Evolutionary conservation across 2,329 filamentous ascomycete species (phyloP).

Genomic region (Penicillium vulpinum): DNA sequence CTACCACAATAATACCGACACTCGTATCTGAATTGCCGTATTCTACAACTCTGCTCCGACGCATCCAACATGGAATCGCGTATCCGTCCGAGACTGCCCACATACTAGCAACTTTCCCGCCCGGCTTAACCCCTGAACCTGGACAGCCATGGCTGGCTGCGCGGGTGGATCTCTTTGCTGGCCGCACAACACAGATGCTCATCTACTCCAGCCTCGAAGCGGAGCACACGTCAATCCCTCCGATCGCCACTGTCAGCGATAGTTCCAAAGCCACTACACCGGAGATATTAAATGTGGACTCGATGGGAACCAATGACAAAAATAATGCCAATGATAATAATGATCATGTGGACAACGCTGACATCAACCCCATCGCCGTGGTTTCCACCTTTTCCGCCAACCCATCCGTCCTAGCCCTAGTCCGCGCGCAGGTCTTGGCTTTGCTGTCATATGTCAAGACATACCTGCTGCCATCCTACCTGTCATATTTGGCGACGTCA

Average conservation of each 20-base stretch:
- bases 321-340: neutral
- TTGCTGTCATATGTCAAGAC: conserved; percentile 30
- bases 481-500: conserved; percentile 16
- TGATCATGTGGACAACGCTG: neutral
- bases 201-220: conserved; percentile 45
- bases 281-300: conserved; percentile 6
- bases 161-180: conserved; percentile 41
- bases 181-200: conserved; percentile 45
- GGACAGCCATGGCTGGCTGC: conserved; percentile 42
- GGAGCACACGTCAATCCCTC: conserved; percentile 20
- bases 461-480: conserved; percentile 29
- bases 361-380: neutral
- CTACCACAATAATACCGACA: conserved; percentile 23
- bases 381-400: conserved; percentile 17
- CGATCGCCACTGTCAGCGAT: conserved; percentile 16
- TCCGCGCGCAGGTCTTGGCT: conserved; percentile 30
- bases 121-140: conserved; percentile 14
- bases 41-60: conserved; percentile 38
- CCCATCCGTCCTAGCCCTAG: conserved; percentile 13
- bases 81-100: conserved; percentile 35
- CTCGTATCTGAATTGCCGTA: conserved; percentile 40
- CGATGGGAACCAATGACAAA: conserved; percentile 2
- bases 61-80: conserved; percentile 40
- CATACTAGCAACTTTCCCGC: conserved; percentile 36
- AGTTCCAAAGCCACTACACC: neutral